Conservation (phyloP, 257 asterid genomes). For the Nicotiana otophora region DNA sequence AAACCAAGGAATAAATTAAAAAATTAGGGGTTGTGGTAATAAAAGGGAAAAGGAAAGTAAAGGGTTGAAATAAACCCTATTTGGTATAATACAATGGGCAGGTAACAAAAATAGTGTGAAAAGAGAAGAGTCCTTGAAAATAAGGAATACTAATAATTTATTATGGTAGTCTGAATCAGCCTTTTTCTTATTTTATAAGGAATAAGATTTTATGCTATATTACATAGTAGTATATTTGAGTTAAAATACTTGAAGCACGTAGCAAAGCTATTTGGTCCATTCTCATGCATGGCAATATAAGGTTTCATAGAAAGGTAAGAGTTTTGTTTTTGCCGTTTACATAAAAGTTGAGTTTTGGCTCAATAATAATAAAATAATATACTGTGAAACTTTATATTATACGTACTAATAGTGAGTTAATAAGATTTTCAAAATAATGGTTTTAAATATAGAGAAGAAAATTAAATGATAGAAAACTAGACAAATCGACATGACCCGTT, state of each 20-base stretch:
- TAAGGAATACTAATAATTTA: neutral
- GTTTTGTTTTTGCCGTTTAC: neutral
- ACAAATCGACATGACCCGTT: neutral
- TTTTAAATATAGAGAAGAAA: neutral
- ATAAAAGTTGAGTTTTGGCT: too few species aligned
- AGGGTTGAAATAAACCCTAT: neutral
- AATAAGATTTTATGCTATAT: too few species aligned
- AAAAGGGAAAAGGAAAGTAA: neutral
- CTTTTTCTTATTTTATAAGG: neutral
- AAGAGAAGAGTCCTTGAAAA: neutral
- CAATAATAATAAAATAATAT: too few species aligned
- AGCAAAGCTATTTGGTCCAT: neutral
- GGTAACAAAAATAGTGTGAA: neutral
- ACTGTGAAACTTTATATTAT: neutral
- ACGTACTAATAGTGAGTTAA: neutral
- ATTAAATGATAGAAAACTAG: neutral
- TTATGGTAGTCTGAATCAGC: neutral
- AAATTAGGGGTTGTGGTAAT: neutral
- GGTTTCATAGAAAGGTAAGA: neutral
- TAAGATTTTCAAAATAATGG: neutral
- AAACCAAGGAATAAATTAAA: slow-evolving; percentile 1
- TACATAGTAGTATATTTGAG: too few species aligned
- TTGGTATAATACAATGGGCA: neutral
- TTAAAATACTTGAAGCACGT: too few species aligned
- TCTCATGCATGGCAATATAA: neutral